These are phyloP conservation scores for Epichloe gansuensis DNA, from an alignment of 2,329 filamentous ascomycete genomes.

Conservation along the genomic window DNA sequence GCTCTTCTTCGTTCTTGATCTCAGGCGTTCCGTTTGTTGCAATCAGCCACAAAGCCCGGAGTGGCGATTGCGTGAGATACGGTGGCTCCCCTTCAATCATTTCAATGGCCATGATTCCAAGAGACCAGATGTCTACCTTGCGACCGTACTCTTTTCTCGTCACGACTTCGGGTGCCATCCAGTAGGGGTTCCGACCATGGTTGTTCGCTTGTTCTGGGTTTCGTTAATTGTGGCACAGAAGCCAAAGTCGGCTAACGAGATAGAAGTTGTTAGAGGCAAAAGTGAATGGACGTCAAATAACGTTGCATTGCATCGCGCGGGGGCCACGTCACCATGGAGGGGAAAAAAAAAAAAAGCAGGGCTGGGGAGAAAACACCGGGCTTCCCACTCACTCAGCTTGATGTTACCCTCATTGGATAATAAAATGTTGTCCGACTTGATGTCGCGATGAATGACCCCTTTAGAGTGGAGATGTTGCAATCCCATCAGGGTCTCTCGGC, in stretches of 20 bases:
- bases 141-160: conserved; percentile 95
- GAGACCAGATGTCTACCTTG: conserved; percentile 96
- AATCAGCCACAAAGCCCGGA: conserved; percentile 88
- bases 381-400: conserved; percentile 67
- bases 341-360: background rate
- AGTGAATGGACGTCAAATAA: background rate
- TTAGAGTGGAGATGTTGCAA: conserved; percentile 94
- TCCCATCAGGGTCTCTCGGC: conserved; percentile 81
- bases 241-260: conserved; percentile 74
- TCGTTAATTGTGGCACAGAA: conserved; percentile 99
- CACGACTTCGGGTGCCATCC: conserved; percentile 99
- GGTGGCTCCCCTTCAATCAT: conserved; percentile 99
- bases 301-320: too few species aligned
- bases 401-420: conserved; percentile 90
- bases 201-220: conserved; percentile 90
- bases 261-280: conserved; percentile 12
- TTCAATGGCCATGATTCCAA: conserved; percentile 99
- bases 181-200: conserved; percentile 99
- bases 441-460: conserved; percentile 95
- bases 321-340: too few species aligned
- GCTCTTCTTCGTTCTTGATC: conserved; percentile 82
- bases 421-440: conserved; percentile 97
- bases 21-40: conserved; percentile 91
- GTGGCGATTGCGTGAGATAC: conserved; percentile 87
- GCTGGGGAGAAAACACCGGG: background rate